Conservation (phyloP, 768 basidiomycete species). For the Rhodocollybia butyracea region DNA sequence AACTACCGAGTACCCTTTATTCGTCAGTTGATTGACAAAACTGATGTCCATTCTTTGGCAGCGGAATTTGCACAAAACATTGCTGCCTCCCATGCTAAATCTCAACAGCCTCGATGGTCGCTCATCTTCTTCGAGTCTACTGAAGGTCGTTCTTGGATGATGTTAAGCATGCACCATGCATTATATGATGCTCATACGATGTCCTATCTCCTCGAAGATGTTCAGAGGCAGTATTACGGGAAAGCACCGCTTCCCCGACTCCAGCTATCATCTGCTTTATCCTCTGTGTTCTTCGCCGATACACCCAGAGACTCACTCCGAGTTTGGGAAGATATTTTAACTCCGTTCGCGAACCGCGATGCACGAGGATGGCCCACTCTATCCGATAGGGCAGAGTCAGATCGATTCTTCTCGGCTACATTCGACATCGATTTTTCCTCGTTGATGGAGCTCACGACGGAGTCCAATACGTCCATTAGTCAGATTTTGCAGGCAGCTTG, state of each 20-base stretch:
- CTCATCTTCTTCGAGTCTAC: constrained; percentile 27
- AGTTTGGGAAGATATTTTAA: constrained; percentile 5
- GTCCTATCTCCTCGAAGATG: constrained; percentile 27
- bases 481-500: constrained; percentile 7
- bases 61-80: constrained; percentile 11
- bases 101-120: constrained; percentile 20
- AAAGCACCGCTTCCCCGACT: background rate
- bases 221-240: constrained; percentile 29
- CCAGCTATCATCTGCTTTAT: constrained; percentile 1
- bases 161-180: constrained; percentile 45
- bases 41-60: constrained; percentile 12
- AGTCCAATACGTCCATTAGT: background rate
- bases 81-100: constrained; percentile 18
- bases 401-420: background rate
- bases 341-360: constrained; percentile 5
- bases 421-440: background rate
- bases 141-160: constrained; percentile 19
- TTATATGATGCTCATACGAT: constrained; percentile 45
- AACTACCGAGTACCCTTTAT: background rate
- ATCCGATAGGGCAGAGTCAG: background rate
- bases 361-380: constrained; percentile 2
- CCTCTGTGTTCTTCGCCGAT: background rate
- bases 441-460: background rate
- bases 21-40: background rate
- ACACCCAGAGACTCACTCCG: background rate